These are phyloP conservation scores for Panaeolus cyanescens DNA, from an alignment of 768 basidiomycete species.

Conservation along the genomic window DNA sequence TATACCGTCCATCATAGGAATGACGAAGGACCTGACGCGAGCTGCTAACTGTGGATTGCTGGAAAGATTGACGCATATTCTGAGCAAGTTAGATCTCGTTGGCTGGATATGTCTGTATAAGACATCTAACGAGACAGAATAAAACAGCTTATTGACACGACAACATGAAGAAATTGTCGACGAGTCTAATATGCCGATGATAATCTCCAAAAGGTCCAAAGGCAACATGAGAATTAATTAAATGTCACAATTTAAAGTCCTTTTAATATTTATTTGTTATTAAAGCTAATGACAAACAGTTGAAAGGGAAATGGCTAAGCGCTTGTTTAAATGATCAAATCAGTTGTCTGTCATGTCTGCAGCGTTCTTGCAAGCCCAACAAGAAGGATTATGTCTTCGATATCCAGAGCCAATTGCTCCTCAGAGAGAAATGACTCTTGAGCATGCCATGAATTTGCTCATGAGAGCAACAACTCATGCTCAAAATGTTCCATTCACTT, in stretches of 20 bases:
- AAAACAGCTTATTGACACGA: conserved; percentile 1
- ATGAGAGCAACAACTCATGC: conserved; percentile 59
- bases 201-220: conserved; percentile 3
- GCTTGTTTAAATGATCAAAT: background rate
- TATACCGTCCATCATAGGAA: conserved; percentile 14
- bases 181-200: background rate
- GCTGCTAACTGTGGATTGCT: conserved; percentile 19
- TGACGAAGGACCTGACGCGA: conserved; percentile 20
- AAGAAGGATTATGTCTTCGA: conserved; percentile 67
- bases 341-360: background rate
- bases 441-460: conserved; percentile 62
- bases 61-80: conserved; percentile 21
- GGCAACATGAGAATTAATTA: too few species aligned
- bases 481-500: conserved; percentile 61
- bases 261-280: background rate
- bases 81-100: background rate
- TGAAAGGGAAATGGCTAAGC: background rate
- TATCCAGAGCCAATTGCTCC: conserved; percentile 67
- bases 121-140: background rate
- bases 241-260: background rate
- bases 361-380: conserved; percentile 46
- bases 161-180: background rate
- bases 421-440: conserved; percentile 56
- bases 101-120: conserved; percentile 2
- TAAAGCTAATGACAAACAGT: conserved; percentile 4